phyloP scores from a whole-genome alignment of 2,329 filamentous ascomycete species.

The Alternaria ethzedia region DNA sequence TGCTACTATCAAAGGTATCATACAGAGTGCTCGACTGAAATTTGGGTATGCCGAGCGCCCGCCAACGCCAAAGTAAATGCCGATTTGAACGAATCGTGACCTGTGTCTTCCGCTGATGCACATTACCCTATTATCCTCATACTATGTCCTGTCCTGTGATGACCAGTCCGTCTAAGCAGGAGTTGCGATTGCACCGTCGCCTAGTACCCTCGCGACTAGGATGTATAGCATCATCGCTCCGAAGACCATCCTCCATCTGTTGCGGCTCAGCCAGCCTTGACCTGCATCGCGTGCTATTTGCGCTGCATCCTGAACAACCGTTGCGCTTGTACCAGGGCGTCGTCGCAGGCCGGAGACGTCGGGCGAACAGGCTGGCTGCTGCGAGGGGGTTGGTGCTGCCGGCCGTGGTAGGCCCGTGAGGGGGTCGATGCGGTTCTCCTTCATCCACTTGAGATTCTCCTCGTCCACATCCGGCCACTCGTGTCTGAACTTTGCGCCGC shows the following conservation, averaged over 20 bases:
- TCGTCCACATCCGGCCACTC: conserved; percentile 91
- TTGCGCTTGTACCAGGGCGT: conserved; percentile 65
- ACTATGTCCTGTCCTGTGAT: not conserved
- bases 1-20: not conserved
- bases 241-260: conserved; percentile 77
- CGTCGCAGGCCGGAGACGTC: conserved; percentile 68
- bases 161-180: conserved; percentile 3
- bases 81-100: not conserved
- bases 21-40: not conserved
- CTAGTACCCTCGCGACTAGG: conserved; percentile 76
- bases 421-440: conserved; percentile 78
- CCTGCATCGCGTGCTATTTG: conserved; percentile 77
- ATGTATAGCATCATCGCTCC: conserved; percentile 81
- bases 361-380: conserved; percentile 63
- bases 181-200: conserved; percentile 50
- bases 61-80: conserved; percentile 13
- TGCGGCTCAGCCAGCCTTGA: conserved; percentile 79
- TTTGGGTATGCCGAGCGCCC: conserved; percentile 15
- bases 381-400: conserved; percentile 50
- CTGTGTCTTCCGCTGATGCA: not conserved
- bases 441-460: conserved; percentile 94
- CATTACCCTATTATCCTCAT: not conserved
- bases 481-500: conserved; percentile 83
- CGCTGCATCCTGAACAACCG: conserved; percentile 78
- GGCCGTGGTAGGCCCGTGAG: conserved; percentile 73